Evolutionary conservation across 225 moss, liverwort and hornwort species (phyloP).

Genomic region (Physcomitrellopsis africana): DNA sequence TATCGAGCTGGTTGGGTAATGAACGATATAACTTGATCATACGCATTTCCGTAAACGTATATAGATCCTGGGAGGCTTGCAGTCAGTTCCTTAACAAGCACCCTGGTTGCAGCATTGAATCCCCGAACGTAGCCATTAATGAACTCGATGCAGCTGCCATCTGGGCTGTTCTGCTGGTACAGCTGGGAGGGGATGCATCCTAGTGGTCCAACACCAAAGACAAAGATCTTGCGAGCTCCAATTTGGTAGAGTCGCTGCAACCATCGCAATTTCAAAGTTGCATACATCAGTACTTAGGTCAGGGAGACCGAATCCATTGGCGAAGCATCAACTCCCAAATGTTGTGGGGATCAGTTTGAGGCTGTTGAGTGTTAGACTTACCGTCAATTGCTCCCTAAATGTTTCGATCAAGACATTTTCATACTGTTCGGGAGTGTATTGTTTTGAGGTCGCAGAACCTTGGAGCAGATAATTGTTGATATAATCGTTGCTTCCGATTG

Average conservation of each 20-base stretch:
- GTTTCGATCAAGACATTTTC: constrained; percentile 41
- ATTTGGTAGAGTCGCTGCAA: constrained; percentile 34
- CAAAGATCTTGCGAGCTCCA: constrained; percentile 30
- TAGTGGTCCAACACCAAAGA: constrained; percentile 44
- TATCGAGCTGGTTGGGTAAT: constrained; percentile 30
- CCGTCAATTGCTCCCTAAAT: constrained; percentile 35
- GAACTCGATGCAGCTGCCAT: constrained; percentile 33
- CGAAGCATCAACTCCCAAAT: too few relatives aligned
- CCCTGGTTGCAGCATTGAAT: constrained; percentile 34
- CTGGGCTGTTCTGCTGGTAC: constrained; percentile 24
- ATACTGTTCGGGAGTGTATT: constrained; percentile 47
- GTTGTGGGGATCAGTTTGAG: background rate
- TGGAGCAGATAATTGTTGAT: constrained; percentile 67
- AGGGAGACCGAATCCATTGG: background rate
- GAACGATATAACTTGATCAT: constrained; percentile 28
- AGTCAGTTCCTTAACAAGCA: constrained; percentile 8
- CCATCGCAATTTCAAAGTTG: background rate
- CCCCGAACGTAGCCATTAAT: constrained; percentile 46
- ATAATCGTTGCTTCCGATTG: constrained; percentile 66
- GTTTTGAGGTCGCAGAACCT: constrained; percentile 37
- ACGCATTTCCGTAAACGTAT: constrained; percentile 34
- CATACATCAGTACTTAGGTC: background rate
- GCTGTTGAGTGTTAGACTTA: constrained; percentile 24
- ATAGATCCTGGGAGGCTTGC: constrained; percentile 25
- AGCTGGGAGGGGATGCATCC: constrained; percentile 61